Percentiles rank a stretch among this genome's conserved stretches.
Evolutionary conservation across 805 yeast genomes (phyloP).

Genomic region (Candida loeiensis): DNA sequence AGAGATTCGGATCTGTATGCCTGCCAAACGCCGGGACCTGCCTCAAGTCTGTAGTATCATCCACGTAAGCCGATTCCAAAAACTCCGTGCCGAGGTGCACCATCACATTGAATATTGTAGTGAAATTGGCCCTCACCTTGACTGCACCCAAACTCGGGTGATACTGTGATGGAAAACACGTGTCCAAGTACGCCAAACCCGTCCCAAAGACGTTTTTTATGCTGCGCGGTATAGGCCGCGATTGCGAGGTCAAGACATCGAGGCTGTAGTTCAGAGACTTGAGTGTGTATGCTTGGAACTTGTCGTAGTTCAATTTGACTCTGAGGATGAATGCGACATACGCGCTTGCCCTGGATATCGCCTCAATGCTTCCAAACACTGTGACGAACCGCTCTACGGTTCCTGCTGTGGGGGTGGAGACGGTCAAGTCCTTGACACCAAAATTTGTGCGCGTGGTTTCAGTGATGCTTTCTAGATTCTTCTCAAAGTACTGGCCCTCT

Average conservation of each 20-base stretch:
- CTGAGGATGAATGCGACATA: slow-evolving; percentile 25
- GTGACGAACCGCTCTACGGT: slow-evolving; percentile 30
- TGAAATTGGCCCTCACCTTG: slow-evolving; percentile 6
- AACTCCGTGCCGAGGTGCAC: slow-evolving; percentile 6
- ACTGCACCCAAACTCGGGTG: slow-evolving; percentile 4
- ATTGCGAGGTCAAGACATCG: slow-evolving; percentile 6
- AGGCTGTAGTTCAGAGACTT: slow-evolving; percentile 29
- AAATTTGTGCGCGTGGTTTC: slow-evolving; percentile 20
- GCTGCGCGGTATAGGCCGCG: slow-evolving; percentile 3
- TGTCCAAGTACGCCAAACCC: slow-evolving; percentile 6
- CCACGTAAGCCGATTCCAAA: slow-evolving; percentile 9
- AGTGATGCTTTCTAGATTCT: slow-evolving; percentile 10
- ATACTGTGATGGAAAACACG: slow-evolving; percentile 4
- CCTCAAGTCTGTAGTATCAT: slow-evolving; percentile 8
- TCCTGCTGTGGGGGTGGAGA: slow-evolving; percentile 23
- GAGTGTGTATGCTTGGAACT: slow-evolving; percentile 25
- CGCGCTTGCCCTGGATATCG: slow-evolving; percentile 23
- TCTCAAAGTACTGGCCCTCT: slow-evolving; percentile 25
- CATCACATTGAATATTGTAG: slow-evolving; percentile 6
- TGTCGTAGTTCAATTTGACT: slow-evolving; percentile 25
- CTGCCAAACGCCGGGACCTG: slow-evolving; percentile 10
- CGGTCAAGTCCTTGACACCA: slow-evolving; percentile 16
- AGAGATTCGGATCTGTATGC: slow-evolving; percentile 12
- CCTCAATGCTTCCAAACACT: slow-evolving; percentile 23
- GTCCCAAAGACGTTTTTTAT: not conserved